Evolutionary conservation across 352 stramenopile species (phyloP).

Genomic region (Globisporangium alternatum): DNA sequence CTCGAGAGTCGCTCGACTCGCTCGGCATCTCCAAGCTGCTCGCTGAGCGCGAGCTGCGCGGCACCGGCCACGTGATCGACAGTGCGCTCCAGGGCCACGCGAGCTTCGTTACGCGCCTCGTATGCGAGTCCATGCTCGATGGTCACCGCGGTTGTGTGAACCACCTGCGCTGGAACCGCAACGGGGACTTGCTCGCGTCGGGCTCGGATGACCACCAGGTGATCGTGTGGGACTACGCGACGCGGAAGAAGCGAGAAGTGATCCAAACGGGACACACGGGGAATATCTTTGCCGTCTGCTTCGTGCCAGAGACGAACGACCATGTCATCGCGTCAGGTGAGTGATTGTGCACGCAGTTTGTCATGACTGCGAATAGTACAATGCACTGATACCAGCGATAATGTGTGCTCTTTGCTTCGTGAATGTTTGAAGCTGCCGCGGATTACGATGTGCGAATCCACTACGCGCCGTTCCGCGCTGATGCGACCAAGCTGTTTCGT

Average conservation of each 20-base stretch:
- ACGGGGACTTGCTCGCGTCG: constrained; percentile 59
- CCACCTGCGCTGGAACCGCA: constrained; percentile 79
- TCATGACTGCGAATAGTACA: background rate
- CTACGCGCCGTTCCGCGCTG: constrained; percentile 72
- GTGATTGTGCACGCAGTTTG: background rate
- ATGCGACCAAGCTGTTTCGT: constrained; percentile 60
- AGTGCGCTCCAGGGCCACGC: constrained; percentile 50
- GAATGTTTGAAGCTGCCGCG: constrained; percentile 40
- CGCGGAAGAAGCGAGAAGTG: constrained; percentile 37
- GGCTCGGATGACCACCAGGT: constrained; percentile 84
- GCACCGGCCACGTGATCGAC: constrained; percentile 44
- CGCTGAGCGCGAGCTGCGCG: constrained; percentile 48
- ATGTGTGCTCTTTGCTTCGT: background rate
- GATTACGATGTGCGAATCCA: constrained; percentile 86
- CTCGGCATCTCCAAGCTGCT: constrained; percentile 37
- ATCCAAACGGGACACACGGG: constrained; percentile 75
- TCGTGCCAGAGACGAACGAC: constrained; percentile 78
- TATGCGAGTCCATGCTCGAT: constrained; percentile 47
- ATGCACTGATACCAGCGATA: background rate
- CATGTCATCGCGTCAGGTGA: constrained; percentile 66
- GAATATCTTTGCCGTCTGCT: constrained; percentile 89
- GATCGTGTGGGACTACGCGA: constrained; percentile 78
- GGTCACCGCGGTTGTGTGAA: constrained; percentile 83
- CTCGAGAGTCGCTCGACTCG: background rate
- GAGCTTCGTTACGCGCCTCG: constrained; percentile 55